Evolutionary conservation across 202 grass and related monocot genomes (phyloP), one percentile per base, ranked within the genome.

Genomic region (Carex sylvatica): DNA sequence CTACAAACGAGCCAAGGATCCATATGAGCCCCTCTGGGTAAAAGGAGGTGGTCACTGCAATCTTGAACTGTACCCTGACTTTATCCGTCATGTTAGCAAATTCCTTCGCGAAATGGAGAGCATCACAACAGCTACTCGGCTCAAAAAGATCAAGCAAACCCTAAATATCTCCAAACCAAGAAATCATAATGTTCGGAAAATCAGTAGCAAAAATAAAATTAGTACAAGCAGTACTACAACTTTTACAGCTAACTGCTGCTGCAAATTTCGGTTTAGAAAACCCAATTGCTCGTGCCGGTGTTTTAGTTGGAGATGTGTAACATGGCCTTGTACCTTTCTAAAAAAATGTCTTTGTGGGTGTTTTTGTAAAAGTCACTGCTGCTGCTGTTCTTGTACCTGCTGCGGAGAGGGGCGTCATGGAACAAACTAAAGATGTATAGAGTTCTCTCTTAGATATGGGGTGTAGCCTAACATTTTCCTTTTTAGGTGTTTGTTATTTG

Each of bases 41-140:
- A 99, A 96, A 87, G 96, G 96, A 54, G 93, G 96, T 0, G 93
- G 93, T 23, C 96, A 96, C 80, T 99, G 96, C 91, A 99, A 99
- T 82, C 93, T 99, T 19, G 96, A 99, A 84, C 83, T 96, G 73
- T 99, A 99, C 69, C 93, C 96, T 0, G 96, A 99, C 79, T 99
- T 92, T 84, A 99, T 96, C 61, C 87, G 87, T 18, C 96, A 99
- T 83, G 87, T 99, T 30, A 90, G 87, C 87, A 90, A 86, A 84
- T 99, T 99, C 83, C 87, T 99, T 73, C 73, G 85, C 0, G 93
- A 99, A 51, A 93, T 99, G 89, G 96, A 99, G 62, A 92, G 66
- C 20, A 75, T 88, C 26, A 96, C 96, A 60, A 99, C 96, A 0
- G 90, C 92, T 65, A 83, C 62, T 15, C 83, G 88, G 68, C 92